phyloP scores from a whole-genome alignment of 2,329 filamentous ascomycete genomes.

The Ascomycota sp. region DNA sequence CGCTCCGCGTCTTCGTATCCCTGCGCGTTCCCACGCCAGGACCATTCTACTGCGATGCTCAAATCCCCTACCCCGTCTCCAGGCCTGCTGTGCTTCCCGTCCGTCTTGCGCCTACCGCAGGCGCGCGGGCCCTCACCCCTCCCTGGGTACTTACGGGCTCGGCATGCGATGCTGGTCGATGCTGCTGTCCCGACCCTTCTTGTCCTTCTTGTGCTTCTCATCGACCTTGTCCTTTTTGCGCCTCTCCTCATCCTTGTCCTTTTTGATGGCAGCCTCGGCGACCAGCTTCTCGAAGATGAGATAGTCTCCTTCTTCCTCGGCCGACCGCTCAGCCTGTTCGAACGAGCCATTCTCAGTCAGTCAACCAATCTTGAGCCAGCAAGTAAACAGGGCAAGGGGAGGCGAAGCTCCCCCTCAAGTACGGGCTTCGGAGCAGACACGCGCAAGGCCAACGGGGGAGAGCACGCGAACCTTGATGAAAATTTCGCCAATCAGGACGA shows the following conservation, averaged over 20 bases:
- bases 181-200: slow-evolving; percentile 15
- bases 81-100: too few species aligned
- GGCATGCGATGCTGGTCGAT: slow-evolving; percentile 12
- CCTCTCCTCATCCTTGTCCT: slow-evolving; percentile 63
- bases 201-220: too few species aligned
- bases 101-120: background rate
- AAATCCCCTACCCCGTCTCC: too few species aligned
- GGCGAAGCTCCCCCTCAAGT: background rate
- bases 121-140: background rate
- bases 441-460: background rate
- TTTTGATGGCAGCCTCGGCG: slow-evolving; percentile 86
- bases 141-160: background rate
- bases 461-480: slow-evolving; percentile 53
- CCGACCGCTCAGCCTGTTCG: slow-evolving; percentile 55
- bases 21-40: too few species aligned
- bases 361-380: background rate
- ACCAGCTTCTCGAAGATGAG: slow-evolving; percentile 97
- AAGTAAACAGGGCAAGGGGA: background rate
- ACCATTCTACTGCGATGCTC: too few species aligned
- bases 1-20: too few species aligned
- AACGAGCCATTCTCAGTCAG: background rate
- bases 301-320: slow-evolving; percentile 94
- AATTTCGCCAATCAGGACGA: slow-evolving; percentile 73
- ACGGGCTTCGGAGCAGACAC: background rate
- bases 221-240: slow-evolving; percentile 33